Conservation (phyloP, 1,284 basidiomycete genomes). For the Cutaneotrichosporon cyanovorans region DNA sequence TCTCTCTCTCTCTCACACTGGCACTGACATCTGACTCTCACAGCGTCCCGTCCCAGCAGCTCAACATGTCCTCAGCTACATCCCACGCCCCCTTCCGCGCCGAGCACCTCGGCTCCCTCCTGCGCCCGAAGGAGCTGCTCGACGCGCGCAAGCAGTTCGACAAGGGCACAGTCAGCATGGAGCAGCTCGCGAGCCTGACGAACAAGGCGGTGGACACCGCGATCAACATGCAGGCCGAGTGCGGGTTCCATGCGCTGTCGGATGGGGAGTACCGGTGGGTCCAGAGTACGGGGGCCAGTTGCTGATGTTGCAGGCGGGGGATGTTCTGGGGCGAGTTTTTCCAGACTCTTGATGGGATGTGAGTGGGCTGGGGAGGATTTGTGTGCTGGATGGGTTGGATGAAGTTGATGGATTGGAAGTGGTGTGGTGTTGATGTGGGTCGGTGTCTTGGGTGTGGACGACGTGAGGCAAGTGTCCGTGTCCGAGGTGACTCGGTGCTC, state of each 20-base stretch:
- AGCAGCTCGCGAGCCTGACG: constrained; percentile 36
- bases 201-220: constrained; percentile 43
- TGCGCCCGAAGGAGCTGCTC: constrained; percentile 35
- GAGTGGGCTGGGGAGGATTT: constrained; percentile 3
- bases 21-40: too few relatives aligned
- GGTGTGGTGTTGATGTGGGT: too few relatives aligned
- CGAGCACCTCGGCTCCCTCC: constrained; percentile 42
- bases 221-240: constrained; percentile 34
- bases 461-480: too few relatives aligned
- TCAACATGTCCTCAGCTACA: neutral
- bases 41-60: too few relatives aligned
- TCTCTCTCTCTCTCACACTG: too few relatives aligned
- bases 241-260: constrained; percentile 39
- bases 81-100: constrained; percentile 36
- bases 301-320: constrained; percentile 18
- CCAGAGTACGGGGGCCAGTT: neutral
- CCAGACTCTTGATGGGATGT: constrained; percentile 58
- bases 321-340: constrained; percentile 52
- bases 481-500: too few relatives aligned
- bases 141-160: constrained; percentile 28
- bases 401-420: too few relatives aligned
- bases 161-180: constrained; percentile 25
- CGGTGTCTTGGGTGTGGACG: too few relatives aligned
- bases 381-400: neutral
- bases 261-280: constrained; percentile 43